Evolutionary conservation across 73 alveolate genomes (phyloP), one percentile per base, ranked within the genome.

Genomic region (Diophrys sp.): DNA sequence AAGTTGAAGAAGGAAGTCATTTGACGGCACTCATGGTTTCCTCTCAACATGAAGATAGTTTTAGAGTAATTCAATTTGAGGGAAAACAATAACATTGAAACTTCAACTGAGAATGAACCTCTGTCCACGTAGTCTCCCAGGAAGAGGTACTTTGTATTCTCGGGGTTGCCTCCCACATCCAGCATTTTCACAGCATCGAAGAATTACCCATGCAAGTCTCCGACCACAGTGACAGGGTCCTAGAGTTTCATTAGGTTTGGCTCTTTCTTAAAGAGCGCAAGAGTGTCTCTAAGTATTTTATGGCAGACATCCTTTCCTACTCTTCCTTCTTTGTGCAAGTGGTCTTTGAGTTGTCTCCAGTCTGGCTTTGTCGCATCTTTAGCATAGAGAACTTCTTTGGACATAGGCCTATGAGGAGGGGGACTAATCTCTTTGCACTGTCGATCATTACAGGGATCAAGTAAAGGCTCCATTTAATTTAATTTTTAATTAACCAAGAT

Each of bases 11-110:
- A 62, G 44, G 53, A 74, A 1, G 92, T 84, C 89, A 92, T 89
- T 67, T 88, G 90, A 31, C 97, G 71, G 72, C 91, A 75, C 88
- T 92, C 97, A 79, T 92, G 97, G 82, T 92, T 92, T 34, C 97
- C 97, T 78, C 97, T 70, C 73, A 92, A 66, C 54, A 92, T 31
- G 26, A 72, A 57, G 44, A 85, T 27, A 67, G 68, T 71, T 28
- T 79, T 68, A 26, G 81, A 76, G 73, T 55, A 85, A 31, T 80
- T 80, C 82, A 89, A 89, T 75, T 87, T 87, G 71, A 82, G 30
- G 26, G 91, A 0, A 31, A 30, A 78, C 70, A 87, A 67, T 33
- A 87, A 62, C 1, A 83, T 18, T 26, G 83, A 18, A 11, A 71
- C 85, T 29, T 87, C 95, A 27, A 87, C 75, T 29, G 95, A 87